Conservation (phyloP, 345 rosid genomes). For the Moricandia moricandioides region DNA sequence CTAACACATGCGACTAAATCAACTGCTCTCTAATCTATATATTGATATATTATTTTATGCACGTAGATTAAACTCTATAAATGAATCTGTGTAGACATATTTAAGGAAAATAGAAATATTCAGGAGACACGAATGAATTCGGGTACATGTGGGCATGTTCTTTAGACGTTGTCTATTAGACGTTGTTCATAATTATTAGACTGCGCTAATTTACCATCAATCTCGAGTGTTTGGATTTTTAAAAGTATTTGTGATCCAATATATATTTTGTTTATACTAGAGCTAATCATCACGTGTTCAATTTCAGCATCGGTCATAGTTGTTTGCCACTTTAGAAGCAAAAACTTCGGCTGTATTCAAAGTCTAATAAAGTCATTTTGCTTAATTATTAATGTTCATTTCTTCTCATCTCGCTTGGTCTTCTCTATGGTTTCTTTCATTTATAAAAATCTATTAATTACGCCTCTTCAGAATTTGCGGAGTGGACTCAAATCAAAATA, state of each 20-base stretch:
- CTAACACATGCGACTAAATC: no score
- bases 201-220: background rate
- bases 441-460: background rate
- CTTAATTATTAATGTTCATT: background rate
- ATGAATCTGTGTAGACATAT: background rate
- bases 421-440: background rate
- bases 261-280: no score
- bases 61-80: background rate
- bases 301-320: slow-evolving; percentile 7
- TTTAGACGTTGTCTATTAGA: background rate
- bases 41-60: no score
- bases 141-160: background rate
- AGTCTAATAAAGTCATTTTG: background rate
- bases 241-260: no score
- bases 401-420: background rate
- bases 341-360: background rate
- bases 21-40: no score
- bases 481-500: background rate
- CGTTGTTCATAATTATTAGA: background rate
- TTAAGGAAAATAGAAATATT: background rate
- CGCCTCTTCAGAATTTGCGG: slow-evolving; percentile 4
- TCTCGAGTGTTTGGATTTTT: no score
- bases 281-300: slow-evolving; percentile 4
- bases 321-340: background rate
- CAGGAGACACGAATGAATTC: background rate